phyloP scores from a whole-genome alignment of 306 rosid genomes.

The Senna tora region DNA sequence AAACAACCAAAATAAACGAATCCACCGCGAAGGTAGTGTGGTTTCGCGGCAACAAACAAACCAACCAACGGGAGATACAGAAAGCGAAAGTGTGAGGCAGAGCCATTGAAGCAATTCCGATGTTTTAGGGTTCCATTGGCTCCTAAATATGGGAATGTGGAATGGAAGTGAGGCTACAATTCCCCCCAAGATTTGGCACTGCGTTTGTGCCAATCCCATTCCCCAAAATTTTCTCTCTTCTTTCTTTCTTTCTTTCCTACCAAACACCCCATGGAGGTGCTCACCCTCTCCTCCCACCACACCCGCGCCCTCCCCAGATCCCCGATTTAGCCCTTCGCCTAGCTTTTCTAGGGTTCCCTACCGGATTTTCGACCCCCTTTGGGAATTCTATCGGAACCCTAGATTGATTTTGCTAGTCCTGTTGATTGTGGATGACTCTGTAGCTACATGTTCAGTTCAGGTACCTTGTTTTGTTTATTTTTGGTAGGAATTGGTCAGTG shows the following conservation, averaged over 20 bases:
- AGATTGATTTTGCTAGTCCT: conserved; percentile 44
- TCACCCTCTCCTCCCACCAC: conserved; percentile 36
- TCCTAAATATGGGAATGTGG: conserved; percentile 46
- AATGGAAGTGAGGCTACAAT: conserved; percentile 41
- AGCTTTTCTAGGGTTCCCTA: conserved; percentile 62
- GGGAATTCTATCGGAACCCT: conserved; percentile 53
- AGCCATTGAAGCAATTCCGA: conserved; percentile 25
- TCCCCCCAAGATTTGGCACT: conserved; percentile 45
- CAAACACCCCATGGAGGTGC: conserved; percentile 45
- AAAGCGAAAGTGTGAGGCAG: not conserved
- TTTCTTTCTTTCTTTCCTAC: conserved; percentile 25
- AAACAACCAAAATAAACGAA: not conserved
- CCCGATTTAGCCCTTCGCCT: conserved; percentile 21
- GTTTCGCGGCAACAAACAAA: conserved; percentile 14
- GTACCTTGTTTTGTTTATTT: conserved; percentile 27
- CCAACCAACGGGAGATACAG: conserved; percentile 2
- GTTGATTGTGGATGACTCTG: conserved; percentile 26
- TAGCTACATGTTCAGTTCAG: conserved; percentile 55
- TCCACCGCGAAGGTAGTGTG: not conserved
- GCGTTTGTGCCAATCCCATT: conserved; percentile 40
- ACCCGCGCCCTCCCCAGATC: conserved; percentile 13
- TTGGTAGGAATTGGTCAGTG: not conserved
- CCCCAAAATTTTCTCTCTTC: conserved; percentile 30
- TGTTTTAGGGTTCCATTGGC: conserved; percentile 49
- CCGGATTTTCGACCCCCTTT: conserved; percentile 14